Evolutionary conservation across 352 stramenopile genomes (phyloP).

Genomic region (Aphanomyces invadans): DNA sequence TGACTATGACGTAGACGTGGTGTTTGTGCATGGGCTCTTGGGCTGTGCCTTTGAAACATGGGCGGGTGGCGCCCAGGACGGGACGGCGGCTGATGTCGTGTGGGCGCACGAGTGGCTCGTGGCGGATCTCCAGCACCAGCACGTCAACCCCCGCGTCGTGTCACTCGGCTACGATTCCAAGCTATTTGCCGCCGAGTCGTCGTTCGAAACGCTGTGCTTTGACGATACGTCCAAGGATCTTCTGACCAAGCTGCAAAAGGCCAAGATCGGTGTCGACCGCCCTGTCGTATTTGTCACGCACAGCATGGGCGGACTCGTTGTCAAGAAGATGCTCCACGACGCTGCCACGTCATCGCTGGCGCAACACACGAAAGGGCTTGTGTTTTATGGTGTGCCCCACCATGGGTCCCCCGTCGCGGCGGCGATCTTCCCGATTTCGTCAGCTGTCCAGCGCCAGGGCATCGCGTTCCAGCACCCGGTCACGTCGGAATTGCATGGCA

Average conservation of each 20-base stretch:
- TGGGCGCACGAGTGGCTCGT: slow-evolving; percentile 69
- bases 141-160: slow-evolving; percentile 53
- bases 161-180: slow-evolving; percentile 80
- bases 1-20: slow-evolving; percentile 65
- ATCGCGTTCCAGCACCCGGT: slow-evolving; percentile 65
- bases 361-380: slow-evolving; percentile 54
- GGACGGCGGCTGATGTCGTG: slow-evolving; percentile 39
- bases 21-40: slow-evolving; percentile 76
- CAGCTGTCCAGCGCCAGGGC: slow-evolving; percentile 18
- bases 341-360: slow-evolving; percentile 34
- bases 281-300: slow-evolving; percentile 81
- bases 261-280: slow-evolving; percentile 48
- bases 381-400: slow-evolving; percentile 77
- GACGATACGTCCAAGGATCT: slow-evolving; percentile 62
- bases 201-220: slow-evolving; percentile 66
- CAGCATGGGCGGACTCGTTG: slow-evolving; percentile 69
- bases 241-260: slow-evolving; percentile 46
- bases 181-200: slow-evolving; percentile 60
- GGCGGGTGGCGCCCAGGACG: slow-evolving; percentile 60
- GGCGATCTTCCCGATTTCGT: slow-evolving; percentile 29
- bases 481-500: slow-evolving; percentile 66
- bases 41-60: slow-evolving; percentile 74
- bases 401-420: slow-evolving; percentile 69
- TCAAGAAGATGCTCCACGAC: slow-evolving; percentile 76
- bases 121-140: slow-evolving; percentile 46